Percentiles rank a stretch among this genome's conserved stretches.
phyloP scores from a whole-genome alignment of 2,329 filamentous ascomycete genomes.

The Exophiala sp. region DNA sequence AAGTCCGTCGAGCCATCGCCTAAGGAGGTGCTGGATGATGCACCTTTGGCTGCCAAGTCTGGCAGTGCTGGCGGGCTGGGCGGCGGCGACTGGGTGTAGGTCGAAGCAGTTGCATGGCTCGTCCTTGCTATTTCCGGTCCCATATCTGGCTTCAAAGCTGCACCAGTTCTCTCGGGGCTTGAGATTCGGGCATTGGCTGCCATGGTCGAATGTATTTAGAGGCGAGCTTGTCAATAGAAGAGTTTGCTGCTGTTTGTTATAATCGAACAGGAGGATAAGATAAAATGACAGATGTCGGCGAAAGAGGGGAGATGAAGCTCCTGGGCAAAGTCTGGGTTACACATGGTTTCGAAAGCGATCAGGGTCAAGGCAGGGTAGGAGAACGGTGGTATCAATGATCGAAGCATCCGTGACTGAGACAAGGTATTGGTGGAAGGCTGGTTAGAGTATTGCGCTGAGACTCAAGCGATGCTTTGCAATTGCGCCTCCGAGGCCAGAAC shows the following conservation, averaged over 20 bases:
- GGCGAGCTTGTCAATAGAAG: background rate
- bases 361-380: background rate
- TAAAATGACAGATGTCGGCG: background rate
- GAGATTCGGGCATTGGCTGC: background rate
- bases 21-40: background rate
- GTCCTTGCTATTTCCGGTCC: background rate
- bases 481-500: background rate
- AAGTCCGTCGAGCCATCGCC: background rate
- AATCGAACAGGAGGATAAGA: background rate
- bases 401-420: background rate
- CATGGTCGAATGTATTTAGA: background rate
- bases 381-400: background rate
- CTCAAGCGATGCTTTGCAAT: too few species aligned
- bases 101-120: slow-evolving; percentile 1
- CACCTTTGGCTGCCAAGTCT: background rate
- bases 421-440: background rate
- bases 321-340: background rate
- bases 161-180: background rate
- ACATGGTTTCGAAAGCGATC: background rate
- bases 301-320: background rate
- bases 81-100: background rate
- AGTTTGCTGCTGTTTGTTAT: background rate
- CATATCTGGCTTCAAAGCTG: background rate
- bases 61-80: slow-evolving; percentile 5
- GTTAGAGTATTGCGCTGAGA: too few species aligned